phyloP scores from a whole-genome alignment of 1,139 yeast genomes.

The Lodderomyces elongisporus region DNA sequence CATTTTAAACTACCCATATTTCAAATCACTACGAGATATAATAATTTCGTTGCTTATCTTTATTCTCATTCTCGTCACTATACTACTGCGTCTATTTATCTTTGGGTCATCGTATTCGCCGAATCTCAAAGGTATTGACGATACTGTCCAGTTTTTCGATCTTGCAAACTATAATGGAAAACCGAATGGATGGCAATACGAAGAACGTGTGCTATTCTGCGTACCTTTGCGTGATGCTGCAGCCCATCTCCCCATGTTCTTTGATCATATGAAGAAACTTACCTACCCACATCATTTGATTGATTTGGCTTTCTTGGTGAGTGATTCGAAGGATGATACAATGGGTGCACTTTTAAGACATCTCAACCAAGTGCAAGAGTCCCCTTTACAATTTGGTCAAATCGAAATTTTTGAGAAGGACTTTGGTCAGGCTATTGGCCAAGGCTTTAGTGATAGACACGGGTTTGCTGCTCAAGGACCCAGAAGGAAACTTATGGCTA shows the following conservation, averaged over 20 bases:
- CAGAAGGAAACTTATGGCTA: conserved; percentile 48
- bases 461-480: conserved; percentile 55
- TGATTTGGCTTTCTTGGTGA: conserved; percentile 54
- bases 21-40: conserved; percentile 1
- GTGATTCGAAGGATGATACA: conserved; percentile 56
- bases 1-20: too few species aligned
- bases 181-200: conserved; percentile 50
- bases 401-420: conserved; percentile 53
- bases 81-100: neutral
- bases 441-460: conserved; percentile 48
- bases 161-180: conserved; percentile 40
- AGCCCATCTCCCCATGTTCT: conserved; percentile 59
- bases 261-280: conserved; percentile 51
- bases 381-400: conserved; percentile 45
- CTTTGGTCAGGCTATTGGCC: conserved; percentile 50
- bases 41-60: neutral
- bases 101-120: conserved; percentile 18
- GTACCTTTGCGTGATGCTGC: conserved; percentile 61
- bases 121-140: conserved; percentile 20
- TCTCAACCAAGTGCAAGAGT: conserved; percentile 42
- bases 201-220: conserved; percentile 51
- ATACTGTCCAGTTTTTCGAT: conserved; percentile 38
- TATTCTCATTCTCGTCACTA: conserved; percentile 1
- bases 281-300: conserved; percentile 55
- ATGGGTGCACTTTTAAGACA: conserved; percentile 44